These are phyloP conservation scores for Magnaporthiopsis rhizophila DNA, from an alignment of 2,329 filamentous ascomycete species.

Conservation along the genomic window DNA sequence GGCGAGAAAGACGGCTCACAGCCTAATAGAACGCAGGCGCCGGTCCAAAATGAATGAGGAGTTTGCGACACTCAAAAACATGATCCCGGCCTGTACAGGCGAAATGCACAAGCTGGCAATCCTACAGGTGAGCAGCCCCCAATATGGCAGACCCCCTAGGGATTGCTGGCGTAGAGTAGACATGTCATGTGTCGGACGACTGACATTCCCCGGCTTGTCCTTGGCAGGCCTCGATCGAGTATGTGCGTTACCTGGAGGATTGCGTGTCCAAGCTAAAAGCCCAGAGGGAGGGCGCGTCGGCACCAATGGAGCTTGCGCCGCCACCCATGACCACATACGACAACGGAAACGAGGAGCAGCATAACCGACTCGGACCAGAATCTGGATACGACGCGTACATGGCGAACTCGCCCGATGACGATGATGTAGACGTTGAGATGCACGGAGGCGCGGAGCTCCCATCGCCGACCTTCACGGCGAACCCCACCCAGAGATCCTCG, in stretches of 20 bases:
- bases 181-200: neutral
- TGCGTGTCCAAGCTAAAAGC: slow-evolving; percentile 76
- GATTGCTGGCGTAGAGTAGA: too few relatives aligned
- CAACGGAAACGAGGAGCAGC: neutral
- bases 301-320: slow-evolving; percentile 20
- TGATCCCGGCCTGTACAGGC: slow-evolving; percentile 93
- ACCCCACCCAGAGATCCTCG: slow-evolving; percentile 15
- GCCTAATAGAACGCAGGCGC: slow-evolving; percentile 80
- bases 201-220: slow-evolving; percentile 5
- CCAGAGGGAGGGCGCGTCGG: slow-evolving; percentile 31
- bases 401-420: slow-evolving; percentile 23
- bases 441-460: slow-evolving; percentile 36
- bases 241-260: slow-evolving; percentile 86
- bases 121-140: slow-evolving; percentile 59
- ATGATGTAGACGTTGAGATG: slow-evolving; percentile 52
- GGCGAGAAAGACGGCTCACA: slow-evolving; percentile 92
- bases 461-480: slow-evolving; percentile 37
- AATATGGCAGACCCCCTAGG: neutral
- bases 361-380: neutral
- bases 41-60: slow-evolving; percentile 99
- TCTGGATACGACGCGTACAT: neutral
- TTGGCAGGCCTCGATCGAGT: slow-evolving; percentile 82
- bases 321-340: slow-evolving; percentile 48
- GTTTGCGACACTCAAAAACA: slow-evolving; percentile 83
- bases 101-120: slow-evolving; percentile 99